These are phyloP conservation scores for Fusarium redolens DNA, from an alignment of 2,329 filamentous ascomycete species.

Conservation along the genomic window DNA sequence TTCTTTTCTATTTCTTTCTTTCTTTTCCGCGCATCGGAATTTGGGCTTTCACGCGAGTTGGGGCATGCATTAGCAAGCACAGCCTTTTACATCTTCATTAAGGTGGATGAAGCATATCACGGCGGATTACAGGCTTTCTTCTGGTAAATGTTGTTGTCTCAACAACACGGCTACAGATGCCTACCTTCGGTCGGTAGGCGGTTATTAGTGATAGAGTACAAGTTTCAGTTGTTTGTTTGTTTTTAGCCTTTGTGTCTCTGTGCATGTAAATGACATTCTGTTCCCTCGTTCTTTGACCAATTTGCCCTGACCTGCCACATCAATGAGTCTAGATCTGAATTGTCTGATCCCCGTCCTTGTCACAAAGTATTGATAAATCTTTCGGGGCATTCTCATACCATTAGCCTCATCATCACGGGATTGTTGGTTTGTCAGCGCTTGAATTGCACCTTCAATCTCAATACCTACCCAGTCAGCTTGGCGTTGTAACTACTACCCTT, in stretches of 20 bases:
- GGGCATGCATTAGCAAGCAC: not conserved
- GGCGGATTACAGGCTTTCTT: not conserved
- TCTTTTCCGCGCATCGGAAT: not conserved
- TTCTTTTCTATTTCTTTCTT: slow-evolving; percentile 2
- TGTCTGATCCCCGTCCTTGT: too few relatives aligned
- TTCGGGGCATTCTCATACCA: not conserved
- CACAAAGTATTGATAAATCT: not conserved
- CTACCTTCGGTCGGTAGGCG: not conserved
- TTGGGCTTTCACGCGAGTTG: not conserved
- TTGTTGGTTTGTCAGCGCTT: not conserved
- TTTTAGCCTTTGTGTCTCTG: not conserved
- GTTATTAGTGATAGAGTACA: slow-evolving; percentile 17
- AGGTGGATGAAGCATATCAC: not conserved
- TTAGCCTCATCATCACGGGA: not conserved
- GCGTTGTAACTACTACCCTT: slow-evolving; percentile 3
- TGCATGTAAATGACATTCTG: not conserved
- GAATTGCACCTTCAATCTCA: not conserved
- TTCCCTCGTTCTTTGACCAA: not conserved
- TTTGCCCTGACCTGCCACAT: too few relatives aligned
- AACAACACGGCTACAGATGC: not conserved
- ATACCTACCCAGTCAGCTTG: not conserved
- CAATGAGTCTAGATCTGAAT: too few relatives aligned
- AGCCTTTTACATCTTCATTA: not conserved
- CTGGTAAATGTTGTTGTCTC: not conserved
- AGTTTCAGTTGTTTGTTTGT: slow-evolving; percentile 5